Evolutionary conservation across 768 basidiomycete species (phyloP).

Genomic region (Phanerochaete sordida): DNA sequence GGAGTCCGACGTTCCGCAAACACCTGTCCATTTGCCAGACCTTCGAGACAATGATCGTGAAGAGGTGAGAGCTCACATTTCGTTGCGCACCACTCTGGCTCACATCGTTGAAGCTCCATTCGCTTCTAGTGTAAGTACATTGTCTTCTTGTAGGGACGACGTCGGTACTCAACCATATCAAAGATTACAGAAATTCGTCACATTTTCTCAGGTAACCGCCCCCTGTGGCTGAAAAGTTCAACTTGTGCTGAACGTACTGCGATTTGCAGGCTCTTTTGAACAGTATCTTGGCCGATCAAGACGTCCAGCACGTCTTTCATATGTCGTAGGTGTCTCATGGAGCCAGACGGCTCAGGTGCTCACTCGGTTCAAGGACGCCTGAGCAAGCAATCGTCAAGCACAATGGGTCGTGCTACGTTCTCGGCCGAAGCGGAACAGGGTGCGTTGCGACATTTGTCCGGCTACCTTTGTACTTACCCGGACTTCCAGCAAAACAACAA

Average conservation of each 20-base stretch:
- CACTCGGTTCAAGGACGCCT: conserved; percentile 27
- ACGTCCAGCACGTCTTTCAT: conserved; percentile 31
- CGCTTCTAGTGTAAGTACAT: conserved; percentile 46
- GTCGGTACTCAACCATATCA: neutral
- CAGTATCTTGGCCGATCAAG: conserved; percentile 45
- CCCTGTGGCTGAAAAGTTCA: neutral
- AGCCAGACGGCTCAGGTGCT: neutral
- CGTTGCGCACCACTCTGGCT: neutral
- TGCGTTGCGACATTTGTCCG: too few relatives aligned
- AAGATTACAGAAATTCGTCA: conserved; percentile 28
- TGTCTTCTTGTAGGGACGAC: neutral
- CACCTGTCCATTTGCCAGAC: conserved; percentile 21
- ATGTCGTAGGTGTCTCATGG: conserved; percentile 25
- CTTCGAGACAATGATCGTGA: conserved; percentile 43
- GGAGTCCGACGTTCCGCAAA: conserved; percentile 4
- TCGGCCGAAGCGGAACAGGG: conserved; percentile 76
- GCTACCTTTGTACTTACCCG: too few relatives aligned
- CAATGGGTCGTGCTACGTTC: conserved; percentile 57
- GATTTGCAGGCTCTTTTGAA: conserved; percentile 3
- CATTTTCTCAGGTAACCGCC: conserved; percentile 24
- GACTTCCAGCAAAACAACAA: conserved; percentile 61
- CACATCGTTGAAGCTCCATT: conserved; percentile 41
- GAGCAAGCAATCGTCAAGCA: conserved; percentile 64
- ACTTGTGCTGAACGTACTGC: neutral
- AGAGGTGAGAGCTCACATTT: conserved; percentile 36